Evolutionary conservation across 73 alveolate species (phyloP).

Genomic region (Uronychia setigera): DNA sequence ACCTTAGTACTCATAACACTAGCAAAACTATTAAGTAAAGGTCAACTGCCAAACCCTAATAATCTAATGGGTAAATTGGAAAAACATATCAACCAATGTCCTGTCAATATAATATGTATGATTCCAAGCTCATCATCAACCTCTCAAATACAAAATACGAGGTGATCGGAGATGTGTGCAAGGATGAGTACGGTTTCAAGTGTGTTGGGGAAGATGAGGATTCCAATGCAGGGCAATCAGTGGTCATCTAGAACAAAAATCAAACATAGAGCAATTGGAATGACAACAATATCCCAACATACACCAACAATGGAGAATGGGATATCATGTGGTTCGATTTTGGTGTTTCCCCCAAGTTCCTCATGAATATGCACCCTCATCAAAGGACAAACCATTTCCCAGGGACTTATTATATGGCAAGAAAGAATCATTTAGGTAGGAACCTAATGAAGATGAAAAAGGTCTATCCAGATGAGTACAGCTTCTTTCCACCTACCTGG

Average conservation of each 20-base stretch:
- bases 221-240: too few species aligned
- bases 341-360: conserved; percentile 56
- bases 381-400: conserved; percentile 89
- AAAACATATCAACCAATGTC: neutral
- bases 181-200: neutral
- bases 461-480: conserved; percentile 72
- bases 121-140: neutral
- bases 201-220: neutral
- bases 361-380: conserved; percentile 71
- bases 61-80: too few species aligned
- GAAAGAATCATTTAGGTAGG: conserved; percentile 80
- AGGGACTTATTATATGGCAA: conserved; percentile 81
- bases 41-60: too few species aligned
- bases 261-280: neutral
- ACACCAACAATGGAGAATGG: conserved; percentile 66
- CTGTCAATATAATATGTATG: neutral
- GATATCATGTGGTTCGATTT: conserved; percentile 73
- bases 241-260: too few species aligned
- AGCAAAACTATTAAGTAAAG: too few species aligned
- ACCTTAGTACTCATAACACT: too few species aligned
- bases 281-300: neutral
- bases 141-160: neutral
- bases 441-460: conserved; percentile 78
- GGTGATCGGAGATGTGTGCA: neutral
- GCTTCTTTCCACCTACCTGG: conserved; percentile 91